A percentile compares a stretch with the other conserved stretches of the same genome.
Conservation (phyloP, 2,329 filamentous ascomycete genomes). For the Penicillium sp. region DNA sequence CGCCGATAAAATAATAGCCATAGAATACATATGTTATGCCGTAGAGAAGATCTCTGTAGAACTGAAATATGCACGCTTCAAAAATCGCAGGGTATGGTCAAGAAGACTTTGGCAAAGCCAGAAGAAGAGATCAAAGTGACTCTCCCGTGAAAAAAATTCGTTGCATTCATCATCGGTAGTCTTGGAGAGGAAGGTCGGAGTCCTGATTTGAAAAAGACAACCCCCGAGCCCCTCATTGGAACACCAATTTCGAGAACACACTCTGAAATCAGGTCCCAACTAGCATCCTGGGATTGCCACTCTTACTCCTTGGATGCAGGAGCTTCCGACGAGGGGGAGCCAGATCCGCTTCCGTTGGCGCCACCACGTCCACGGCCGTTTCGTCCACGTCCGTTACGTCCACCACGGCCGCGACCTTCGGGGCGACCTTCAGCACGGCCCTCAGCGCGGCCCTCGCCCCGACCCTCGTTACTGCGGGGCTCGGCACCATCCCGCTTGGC, state of each 20-base stretch:
- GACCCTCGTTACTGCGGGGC: not conserved
- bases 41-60: constrained; percentile 19
- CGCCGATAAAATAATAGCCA: constrained; percentile 20
- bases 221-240: constrained; percentile 8
- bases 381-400: constrained; percentile 19
- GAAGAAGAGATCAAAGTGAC: constrained; percentile 15
- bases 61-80: constrained; percentile 38
- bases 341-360: constrained; percentile 24
- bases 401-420: constrained; percentile 36
- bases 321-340: constrained; percentile 9
- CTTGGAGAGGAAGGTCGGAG: too few relatives aligned
- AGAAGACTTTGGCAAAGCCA: constrained; percentile 25
- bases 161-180: constrained; percentile 39
- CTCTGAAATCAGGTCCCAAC: not conserved
- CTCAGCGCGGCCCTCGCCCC: constrained; percentile 17
- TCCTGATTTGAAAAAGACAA: constrained; percentile 14
- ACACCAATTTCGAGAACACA: not conserved
- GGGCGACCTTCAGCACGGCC: constrained; percentile 29
- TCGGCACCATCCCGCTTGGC: constrained; percentile 25
- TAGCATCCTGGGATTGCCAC: constrained; percentile 3
- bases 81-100: constrained; percentile 32
- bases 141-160: constrained; percentile 30
- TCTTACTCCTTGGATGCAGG: constrained; percentile 14
- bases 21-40: constrained; percentile 21
- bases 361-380: constrained; percentile 31